Conservation (phyloP, 2,329 filamentous ascomycete genomes). For the Coleophoma cylindrospora region DNA sequence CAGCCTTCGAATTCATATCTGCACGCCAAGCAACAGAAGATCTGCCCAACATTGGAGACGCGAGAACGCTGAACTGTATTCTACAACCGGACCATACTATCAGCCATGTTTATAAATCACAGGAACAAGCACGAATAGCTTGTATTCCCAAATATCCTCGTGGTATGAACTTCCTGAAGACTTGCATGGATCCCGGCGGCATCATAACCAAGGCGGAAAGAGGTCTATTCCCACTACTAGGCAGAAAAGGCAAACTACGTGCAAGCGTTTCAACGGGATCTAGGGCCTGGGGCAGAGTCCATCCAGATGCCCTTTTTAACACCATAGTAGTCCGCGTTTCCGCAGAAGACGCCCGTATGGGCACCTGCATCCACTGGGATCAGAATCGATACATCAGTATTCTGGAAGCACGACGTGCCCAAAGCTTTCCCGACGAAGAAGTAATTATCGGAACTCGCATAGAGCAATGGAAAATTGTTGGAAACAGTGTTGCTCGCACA, state of each 20-base stretch:
- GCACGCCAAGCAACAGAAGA: conserved; percentile 50
- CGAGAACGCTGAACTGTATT: conserved; percentile 55
- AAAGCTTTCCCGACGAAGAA: conserved; percentile 67
- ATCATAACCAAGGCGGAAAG: conserved; percentile 35
- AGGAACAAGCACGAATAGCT: conserved; percentile 29
- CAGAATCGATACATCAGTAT: conserved; percentile 58
- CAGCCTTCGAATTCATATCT: conserved; percentile 55
- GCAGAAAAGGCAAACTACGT: conserved; percentile 16
- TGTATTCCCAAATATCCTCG: conserved; percentile 55
- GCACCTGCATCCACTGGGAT: conserved; percentile 58
- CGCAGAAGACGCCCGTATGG: conserved; percentile 49
- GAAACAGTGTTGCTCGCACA: conserved; percentile 71
- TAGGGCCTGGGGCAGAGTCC: conserved; percentile 44
- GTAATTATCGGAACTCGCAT: conserved; percentile 54
- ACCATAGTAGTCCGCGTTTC: conserved; percentile 55
- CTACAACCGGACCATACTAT: conserved; percentile 61
- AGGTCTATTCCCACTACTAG: conserved; percentile 30
- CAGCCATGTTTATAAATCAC: conserved; percentile 30
- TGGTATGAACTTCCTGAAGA: conserved; percentile 45
- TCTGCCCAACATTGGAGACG: conserved; percentile 59
- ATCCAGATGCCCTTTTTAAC: conserved; percentile 47
- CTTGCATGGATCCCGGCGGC: conserved; percentile 33
- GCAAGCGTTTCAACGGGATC: conserved; percentile 15
- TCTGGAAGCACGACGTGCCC: conserved; percentile 62
- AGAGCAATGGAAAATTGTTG: conserved; percentile 62